These are phyloP conservation scores for Arbutus unedo DNA, from an alignment of 148 eudicot genomes.

Conservation along the genomic window DNA sequence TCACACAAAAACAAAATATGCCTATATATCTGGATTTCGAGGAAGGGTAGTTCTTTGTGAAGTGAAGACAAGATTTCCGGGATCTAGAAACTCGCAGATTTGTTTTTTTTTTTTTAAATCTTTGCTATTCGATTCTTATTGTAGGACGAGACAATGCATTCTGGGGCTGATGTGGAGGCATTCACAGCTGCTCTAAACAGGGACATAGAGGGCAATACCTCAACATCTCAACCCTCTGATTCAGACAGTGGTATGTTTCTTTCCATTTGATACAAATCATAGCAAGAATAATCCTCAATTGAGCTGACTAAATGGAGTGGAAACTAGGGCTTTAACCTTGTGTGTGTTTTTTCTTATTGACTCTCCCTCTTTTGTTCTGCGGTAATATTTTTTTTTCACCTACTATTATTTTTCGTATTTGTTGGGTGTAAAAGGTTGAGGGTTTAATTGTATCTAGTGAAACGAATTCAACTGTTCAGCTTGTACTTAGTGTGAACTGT, in stretches of 20 bases:
- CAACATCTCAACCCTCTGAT: conserved; percentile 51
- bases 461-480: not conserved
- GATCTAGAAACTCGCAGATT: too few relatives aligned
- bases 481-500: not conserved
- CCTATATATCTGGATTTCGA: not conserved
- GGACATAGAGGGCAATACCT: conserved; percentile 65
- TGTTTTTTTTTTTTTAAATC: not conserved
- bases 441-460: not conserved
- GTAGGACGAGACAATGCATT: conserved; percentile 94
- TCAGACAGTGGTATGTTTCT: conserved; percentile 35
- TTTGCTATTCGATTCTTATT: not conserved
- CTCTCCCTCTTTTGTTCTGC: not conserved
- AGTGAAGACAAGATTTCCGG: not conserved
- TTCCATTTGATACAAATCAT: not conserved
- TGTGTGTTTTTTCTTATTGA: too few relatives aligned
- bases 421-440: not conserved
- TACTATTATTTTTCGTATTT: not conserved
- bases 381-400: not conserved
- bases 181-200: conserved; percentile 91
- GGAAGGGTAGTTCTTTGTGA: not conserved
- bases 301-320: not conserved
- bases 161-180: conserved; percentile 93
- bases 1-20: not conserved
- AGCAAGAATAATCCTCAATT: not conserved
- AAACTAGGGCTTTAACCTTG: not conserved